A percentile compares a stretch with the other conserved stretches of the same genome.
These are phyloP conservation scores for Dendrocalamus latiflorus DNA, from an alignment of 202 grass and related monocot species.

Conservation along the genomic window DNA sequence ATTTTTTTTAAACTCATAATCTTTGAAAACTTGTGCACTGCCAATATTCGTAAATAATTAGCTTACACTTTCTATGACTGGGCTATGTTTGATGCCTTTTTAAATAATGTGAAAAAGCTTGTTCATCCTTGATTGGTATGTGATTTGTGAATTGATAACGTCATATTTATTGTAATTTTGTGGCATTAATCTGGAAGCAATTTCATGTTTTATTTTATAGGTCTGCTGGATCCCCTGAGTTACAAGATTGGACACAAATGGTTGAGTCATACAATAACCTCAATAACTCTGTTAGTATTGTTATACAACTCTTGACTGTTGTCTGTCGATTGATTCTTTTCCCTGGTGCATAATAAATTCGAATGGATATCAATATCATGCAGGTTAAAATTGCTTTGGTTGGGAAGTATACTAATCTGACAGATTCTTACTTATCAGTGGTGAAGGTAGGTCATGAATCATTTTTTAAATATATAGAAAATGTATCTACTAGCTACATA, in stretches of 20 bases:
- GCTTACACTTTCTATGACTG: not conserved
- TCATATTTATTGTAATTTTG: not conserved
- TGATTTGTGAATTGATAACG: conserved; percentile 14
- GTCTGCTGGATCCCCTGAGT: conserved; percentile 53
- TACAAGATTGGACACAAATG: conserved; percentile 86
- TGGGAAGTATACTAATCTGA: conserved; percentile 92
- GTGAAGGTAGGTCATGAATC: conserved; percentile 55
- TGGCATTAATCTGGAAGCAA: not conserved
- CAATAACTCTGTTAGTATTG: conserved; percentile 65
- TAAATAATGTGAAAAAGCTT: conserved; percentile 16
- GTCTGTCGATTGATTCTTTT: not conserved
- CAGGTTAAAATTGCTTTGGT: conserved; percentile 99
- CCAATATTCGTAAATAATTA: not conserved
- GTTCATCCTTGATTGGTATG: not conserved
- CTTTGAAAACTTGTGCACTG: conserved; percentile 2
- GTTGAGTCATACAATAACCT: conserved; percentile 78
- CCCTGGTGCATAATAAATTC: not conserved
- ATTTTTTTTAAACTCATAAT: conserved; percentile 6
- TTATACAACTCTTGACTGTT: conserved; percentile 26
- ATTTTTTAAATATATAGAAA: not conserved
- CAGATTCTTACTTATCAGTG: conserved; percentile 95
- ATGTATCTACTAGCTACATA: not conserved
- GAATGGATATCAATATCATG: conserved; percentile 10
- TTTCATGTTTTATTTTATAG: conserved; percentile 39
- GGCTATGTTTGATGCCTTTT: not conserved